These are phyloP conservation scores for Globomyces sp. DNA, from an alignment of 371 early-diverging fungal species.

Conservation along the genomic window DNA sequence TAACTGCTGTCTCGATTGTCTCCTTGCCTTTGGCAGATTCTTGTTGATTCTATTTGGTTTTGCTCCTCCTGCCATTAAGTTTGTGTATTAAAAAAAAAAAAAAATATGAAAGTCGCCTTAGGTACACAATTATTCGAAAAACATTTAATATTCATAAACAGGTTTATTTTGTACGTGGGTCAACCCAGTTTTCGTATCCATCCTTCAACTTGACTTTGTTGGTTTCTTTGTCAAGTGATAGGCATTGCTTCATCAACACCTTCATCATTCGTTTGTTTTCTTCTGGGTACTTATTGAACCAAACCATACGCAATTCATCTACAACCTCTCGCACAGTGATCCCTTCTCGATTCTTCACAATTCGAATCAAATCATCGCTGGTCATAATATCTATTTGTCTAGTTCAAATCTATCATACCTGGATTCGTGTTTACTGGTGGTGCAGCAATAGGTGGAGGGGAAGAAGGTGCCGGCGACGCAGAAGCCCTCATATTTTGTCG, in stretches of 20 bases:
- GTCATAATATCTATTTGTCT: conserved; percentile 1
- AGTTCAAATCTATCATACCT: neutral
- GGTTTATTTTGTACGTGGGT: neutral
- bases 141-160: neutral
- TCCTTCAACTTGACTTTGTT: conserved; percentile 1
- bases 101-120: too few relatives aligned
- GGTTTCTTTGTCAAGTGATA: conserved; percentile 5
- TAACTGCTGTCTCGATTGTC: too few relatives aligned
- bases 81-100: too few relatives aligned
- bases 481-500: neutral
- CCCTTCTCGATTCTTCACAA: neutral
- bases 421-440: neutral
- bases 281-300: conserved; percentile 6
- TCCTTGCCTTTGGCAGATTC: too few relatives aligned
- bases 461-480: conserved; percentile 2
- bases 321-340: neutral
- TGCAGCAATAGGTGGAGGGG: neutral
- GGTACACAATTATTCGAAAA: too few relatives aligned
- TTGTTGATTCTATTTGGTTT: too few relatives aligned
- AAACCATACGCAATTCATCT: neutral
- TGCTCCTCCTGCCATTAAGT: too few relatives aligned
- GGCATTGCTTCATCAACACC: neutral
- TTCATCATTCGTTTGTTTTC: conserved; percentile 3
- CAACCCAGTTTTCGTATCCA: conserved; percentile 4
- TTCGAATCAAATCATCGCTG: neutral